Conservation (phyloP, 768 basidiomycete species). For the Russula sp. region DNA sequence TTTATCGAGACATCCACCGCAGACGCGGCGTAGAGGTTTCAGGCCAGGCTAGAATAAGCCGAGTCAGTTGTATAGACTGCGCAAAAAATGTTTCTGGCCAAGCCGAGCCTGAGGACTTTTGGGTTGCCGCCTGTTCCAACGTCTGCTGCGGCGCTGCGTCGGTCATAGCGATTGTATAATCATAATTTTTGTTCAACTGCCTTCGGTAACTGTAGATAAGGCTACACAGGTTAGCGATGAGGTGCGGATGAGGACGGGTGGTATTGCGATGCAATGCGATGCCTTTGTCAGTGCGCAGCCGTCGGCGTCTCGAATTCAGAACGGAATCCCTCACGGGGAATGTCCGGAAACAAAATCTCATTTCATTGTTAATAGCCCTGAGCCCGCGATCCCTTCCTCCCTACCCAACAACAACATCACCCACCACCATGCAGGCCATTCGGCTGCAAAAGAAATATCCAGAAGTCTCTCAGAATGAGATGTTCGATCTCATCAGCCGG, state of each 20-base stretch:
- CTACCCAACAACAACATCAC: background rate
- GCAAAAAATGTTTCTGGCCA: background rate
- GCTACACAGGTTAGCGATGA: background rate
- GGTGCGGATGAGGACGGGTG: background rate
- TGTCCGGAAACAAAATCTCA: background rate
- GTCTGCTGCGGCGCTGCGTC: background rate
- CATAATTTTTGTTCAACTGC: background rate
- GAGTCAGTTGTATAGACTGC: background rate
- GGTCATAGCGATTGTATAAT: background rate
- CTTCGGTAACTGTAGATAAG: background rate
- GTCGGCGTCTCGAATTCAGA: too few relatives aligned
- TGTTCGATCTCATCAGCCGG: slow-evolving; percentile 87
- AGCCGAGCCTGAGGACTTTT: too few relatives aligned
- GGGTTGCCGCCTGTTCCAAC: background rate
- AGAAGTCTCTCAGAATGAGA: slow-evolving; percentile 86
- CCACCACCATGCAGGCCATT: slow-evolving; percentile 63
- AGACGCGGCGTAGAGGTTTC: background rate
- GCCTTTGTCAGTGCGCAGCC: background rate
- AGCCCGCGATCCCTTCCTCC: background rate
- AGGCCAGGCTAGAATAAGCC: background rate
- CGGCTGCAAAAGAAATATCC: slow-evolving; percentile 90
- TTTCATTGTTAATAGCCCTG: slow-evolving; percentile 1
- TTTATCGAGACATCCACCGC: background rate
- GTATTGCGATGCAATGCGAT: background rate
- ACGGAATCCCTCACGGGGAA: background rate